Percentiles rank a stretch among this genome's conserved stretches.
phyloP scores from a whole-genome alignment of 805 yeast genomes.

The Hyphopichia homilentoma region DNA sequence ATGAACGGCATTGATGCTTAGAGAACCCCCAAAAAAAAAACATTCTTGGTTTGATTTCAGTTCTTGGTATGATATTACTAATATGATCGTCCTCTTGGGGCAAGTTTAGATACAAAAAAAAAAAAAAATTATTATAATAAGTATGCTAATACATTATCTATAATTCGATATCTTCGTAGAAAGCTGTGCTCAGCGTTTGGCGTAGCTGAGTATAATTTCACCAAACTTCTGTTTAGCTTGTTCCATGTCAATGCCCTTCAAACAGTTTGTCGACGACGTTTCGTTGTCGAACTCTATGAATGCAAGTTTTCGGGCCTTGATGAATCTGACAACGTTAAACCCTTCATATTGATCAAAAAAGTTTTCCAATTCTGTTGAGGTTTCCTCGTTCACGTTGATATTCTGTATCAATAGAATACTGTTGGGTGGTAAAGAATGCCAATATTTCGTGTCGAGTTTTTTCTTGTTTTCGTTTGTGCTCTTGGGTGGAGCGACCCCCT shows the following conservation, averaged over 20 bases:
- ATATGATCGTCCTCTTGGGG: too few relatives aligned
- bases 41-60: too few relatives aligned
- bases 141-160: too few relatives aligned
- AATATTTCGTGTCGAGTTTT: constrained; percentile 9
- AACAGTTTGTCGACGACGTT: constrained; percentile 40
- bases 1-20: constrained; percentile 15
- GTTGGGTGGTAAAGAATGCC: constrained; percentile 58
- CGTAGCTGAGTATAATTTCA: constrained; percentile 25
- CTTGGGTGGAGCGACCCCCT: constrained; percentile 14
- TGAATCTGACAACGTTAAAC: constrained; percentile 62
- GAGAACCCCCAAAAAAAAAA: constrained; percentile 2
- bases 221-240: constrained; percentile 15
- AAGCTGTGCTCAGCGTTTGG: too few relatives aligned
- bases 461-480: constrained; percentile 5
- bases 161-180: too few relatives aligned
- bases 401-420: constrained; percentile 64
- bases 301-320: constrained; percentile 66
- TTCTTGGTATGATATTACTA: too few relatives aligned
- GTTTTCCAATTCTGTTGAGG: constrained; percentile 33
- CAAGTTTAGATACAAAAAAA: too few relatives aligned
- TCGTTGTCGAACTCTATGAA: constrained; percentile 74
- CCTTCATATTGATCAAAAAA: constrained; percentile 55
- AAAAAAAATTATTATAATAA: too few relatives aligned
- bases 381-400: constrained; percentile 20
- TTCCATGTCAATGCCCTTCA: constrained; percentile 9